Percentiles rank a stretch among this genome's conserved stretches.
These are phyloP conservation scores for Breviolum minutum DNA, from an alignment of 73 alveolate species.

Conservation along the genomic window DNA sequence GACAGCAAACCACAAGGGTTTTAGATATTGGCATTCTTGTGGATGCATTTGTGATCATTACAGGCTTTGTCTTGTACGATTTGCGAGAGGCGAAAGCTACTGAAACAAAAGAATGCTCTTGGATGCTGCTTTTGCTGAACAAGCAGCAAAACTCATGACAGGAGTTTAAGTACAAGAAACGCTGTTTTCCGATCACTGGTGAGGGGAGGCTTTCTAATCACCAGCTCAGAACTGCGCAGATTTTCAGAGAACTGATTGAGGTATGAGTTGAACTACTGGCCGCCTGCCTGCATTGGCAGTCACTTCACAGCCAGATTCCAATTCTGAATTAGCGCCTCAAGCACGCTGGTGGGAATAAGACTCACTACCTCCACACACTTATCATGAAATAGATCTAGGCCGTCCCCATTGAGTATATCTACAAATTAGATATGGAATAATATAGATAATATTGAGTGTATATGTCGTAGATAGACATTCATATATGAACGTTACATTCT, in stretches of 20 bases:
- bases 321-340: too few species aligned
- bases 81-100: not conserved
- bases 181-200: too few species aligned
- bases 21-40: not conserved
- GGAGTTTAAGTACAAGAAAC: too few species aligned
- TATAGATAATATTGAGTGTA: not conserved
- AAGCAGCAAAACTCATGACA: not conserved
- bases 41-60: not conserved
- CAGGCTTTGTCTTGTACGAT: not conserved
- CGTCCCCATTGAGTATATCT: not conserved
- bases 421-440: not conserved
- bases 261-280: constrained; percentile 88
- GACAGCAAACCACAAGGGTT: constrained; percentile 7
- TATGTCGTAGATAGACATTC: too few species aligned
- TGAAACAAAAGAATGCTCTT: not conserved
- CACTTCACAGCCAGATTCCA: too few species aligned
- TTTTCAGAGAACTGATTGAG: not conserved
- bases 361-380: not conserved
- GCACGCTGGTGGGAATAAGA: too few species aligned
- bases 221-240: not conserved
- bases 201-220: too few species aligned
- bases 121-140: not conserved
- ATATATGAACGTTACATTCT: not conserved
- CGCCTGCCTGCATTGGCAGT: not conserved
- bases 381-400: not conserved